A percentile compares a stretch with the other conserved stretches of the same genome.
These are phyloP conservation scores for Zizania latifolia DNA, from an alignment of 176 grass and related monocot genomes.

Conservation along the genomic window DNA sequence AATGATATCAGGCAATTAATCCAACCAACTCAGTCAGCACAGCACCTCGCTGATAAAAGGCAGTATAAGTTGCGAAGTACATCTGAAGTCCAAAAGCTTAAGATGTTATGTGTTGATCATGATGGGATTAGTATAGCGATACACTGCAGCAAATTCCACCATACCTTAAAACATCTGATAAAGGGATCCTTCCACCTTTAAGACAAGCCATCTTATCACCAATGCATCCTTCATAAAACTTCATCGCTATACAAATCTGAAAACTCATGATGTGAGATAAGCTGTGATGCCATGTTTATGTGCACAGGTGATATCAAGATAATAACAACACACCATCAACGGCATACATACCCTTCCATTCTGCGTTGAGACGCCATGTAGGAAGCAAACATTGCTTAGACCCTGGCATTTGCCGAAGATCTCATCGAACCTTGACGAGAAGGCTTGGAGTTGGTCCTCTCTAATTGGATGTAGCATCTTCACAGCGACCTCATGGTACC, in stretches of 20 bases:
- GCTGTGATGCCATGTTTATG: not conserved
- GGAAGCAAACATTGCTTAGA: constrained; percentile 51
- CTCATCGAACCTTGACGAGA: constrained; percentile 72
- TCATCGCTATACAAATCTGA: constrained; percentile 91
- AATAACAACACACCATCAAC: not conserved
- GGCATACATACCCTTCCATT: constrained; percentile 74
- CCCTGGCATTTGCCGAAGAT: constrained; percentile 76
- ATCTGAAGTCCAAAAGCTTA: not conserved
- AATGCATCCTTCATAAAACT: constrained; percentile 93
- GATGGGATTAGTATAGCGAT: not conserved
- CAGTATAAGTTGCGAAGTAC: not conserved
- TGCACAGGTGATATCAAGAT: not conserved
- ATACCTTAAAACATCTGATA: constrained; percentile 86
- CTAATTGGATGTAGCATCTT: constrained; percentile 91
- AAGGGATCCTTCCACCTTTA: constrained; percentile 80
- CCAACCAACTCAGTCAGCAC: not conserved
- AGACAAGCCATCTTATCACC: constrained; percentile 83
- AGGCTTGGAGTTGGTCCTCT: constrained; percentile 75
- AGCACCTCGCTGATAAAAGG: not conserved
- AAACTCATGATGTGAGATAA: constrained; percentile 29
- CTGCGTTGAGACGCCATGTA: constrained; percentile 81
- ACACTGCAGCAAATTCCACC: not conserved
- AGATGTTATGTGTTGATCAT: not conserved
- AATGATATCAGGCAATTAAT: not conserved
- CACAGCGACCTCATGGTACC: constrained; percentile 79